Evolutionary conservation across 2,329 filamentous ascomycete species (phyloP), one percentile per base, ranked within the genome.

Genomic region (Cercospora zeae-maydis): DNA sequence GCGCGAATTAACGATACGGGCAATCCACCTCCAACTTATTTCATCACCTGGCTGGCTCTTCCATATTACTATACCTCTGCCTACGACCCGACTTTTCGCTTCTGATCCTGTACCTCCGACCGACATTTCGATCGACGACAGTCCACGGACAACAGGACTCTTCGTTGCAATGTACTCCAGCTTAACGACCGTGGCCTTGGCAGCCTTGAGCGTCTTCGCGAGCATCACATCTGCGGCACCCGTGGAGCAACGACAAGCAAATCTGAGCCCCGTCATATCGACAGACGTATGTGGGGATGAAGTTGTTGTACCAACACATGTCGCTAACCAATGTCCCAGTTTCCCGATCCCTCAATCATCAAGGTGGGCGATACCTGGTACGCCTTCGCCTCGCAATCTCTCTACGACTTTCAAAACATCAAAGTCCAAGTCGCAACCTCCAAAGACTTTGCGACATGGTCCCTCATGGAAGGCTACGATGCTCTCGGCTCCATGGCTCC

Each of bases 291-390:
- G 61, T 45, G 14, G 7, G 45, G 0, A 27, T 4, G 7, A 34
- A 1, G 1, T 5, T 53, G n/a, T 14, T 11, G 11, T 3, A 34
- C 13, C 10, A 14, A 11, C 2, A 36, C 10, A 10, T n/a, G 5
- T 24, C n/a, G 33, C 19, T 36, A 8, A 45, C 11, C 6, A 16
- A 42, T 30, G 13, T 51, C 13, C 19, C 54, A 77, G 66, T 78
- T 78, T 54, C 70, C 76, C 2, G 75, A 78, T 64, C 75, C 76
- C 5, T 66, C 72, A 1, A 70, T 77, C 31, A 70, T 77, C 54
- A 67, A 70, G 42, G 68, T 71, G 24, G 71, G 65, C 36, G 64
- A 70, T 27, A 74, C 69, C 1, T 77, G 75, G 74, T 76, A 75
- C 58, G 74, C 74, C 11, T 77, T 75, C 59, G 75, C 66, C 31